Percentiles rank a stretch among this genome's conserved stretches.
These are phyloP conservation scores for Monilinia aucupariae DNA, from an alignment of 2,329 filamentous ascomycete species.

Conservation along the genomic window DNA sequence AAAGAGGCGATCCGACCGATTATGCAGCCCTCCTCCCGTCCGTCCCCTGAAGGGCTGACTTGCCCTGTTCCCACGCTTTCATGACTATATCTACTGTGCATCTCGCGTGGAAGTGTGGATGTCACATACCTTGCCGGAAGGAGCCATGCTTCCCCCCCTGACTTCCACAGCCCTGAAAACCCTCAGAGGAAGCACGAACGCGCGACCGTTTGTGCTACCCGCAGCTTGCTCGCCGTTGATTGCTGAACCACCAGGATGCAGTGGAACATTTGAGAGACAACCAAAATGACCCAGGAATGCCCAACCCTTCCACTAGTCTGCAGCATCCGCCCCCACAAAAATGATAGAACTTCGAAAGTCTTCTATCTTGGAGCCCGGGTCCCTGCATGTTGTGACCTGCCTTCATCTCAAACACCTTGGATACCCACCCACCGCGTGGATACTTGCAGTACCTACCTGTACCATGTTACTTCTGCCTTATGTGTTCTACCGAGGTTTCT, in stretches of 20 bases:
- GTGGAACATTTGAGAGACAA: constrained; percentile 6
- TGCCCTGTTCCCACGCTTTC: constrained; percentile 14
- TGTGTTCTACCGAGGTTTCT: constrained; percentile 18
- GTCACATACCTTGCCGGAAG: constrained; percentile 14
- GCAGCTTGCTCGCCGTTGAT: neutral
- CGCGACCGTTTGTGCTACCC: constrained; percentile 10
- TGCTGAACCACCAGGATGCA: constrained; percentile 6
- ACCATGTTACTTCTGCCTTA: constrained; percentile 1
- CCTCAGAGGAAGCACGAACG: constrained; percentile 2
- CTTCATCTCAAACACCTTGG: constrained; percentile 15
- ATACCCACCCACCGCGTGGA: neutral
- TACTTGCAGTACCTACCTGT: neutral
- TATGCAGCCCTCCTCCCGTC: constrained; percentile 13
- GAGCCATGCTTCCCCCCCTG: constrained; percentile 13
- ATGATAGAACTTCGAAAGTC: neutral
- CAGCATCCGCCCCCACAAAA: constrained; percentile 5
- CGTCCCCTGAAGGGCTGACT: constrained; percentile 9
- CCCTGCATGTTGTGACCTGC: constrained; percentile 12
- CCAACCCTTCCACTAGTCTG: neutral
- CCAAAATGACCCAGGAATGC: neutral
- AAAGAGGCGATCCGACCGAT: neutral
- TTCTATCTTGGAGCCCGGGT: constrained; percentile 12
- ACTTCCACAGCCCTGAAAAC: constrained; percentile 11
- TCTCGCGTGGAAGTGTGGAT: constrained; percentile 16
- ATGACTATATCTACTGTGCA: neutral